Evolutionary conservation across 169 alveolate genomes (phyloP), one percentile per base, ranked within the genome.

Genomic region (Plasmodium falciparum): DNA sequence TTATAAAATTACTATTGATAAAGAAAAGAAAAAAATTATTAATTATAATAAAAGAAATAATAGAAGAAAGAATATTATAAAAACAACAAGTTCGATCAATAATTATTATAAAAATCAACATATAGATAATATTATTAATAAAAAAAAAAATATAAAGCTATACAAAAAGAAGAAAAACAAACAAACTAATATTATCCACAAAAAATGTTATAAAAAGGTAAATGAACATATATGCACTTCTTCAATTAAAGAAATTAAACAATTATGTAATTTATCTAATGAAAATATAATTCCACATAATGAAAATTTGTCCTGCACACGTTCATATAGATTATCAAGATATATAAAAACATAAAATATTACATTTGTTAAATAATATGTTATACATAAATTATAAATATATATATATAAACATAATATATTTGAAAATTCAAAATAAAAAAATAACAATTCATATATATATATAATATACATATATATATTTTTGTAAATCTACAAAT

Each of bases 251-350:
- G 71, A 43, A 78, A 67, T 7, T 52, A 78, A 63, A 33, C 78
- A 78, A 17, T 66, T 78, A 45, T 78, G 89, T 66, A 17, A 67
- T 66, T 43, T 78, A 33, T 78, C 89, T 50, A 78, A 20, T 15
- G 78, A 78, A 43, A 78, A 78, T 49, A 78, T 78, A 65, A 78
- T 78, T 78, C 75, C 65, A 70, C 49, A 54, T 67, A 45, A 63
- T 50, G 70, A 29, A 15, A 66, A 78, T 45, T 59, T 52, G 26
- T 8, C 69, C n/a, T 58, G 67, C 78, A 67, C 89, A 78, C 89
- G 89, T 29, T 65, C 89, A 43, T 33, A 71, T 69, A 63, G 76
- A 78, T 43, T 78, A 50, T 61, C 66, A 24, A 49, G 80, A 49
- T 78, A 76, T 24, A 33, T 20, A 13, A 78, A 11, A 61, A 45